Evolutionary conservation across 2,329 filamentous ascomycete genomes (phyloP).

Genomic region (Colletotrichum sp.): DNA sequence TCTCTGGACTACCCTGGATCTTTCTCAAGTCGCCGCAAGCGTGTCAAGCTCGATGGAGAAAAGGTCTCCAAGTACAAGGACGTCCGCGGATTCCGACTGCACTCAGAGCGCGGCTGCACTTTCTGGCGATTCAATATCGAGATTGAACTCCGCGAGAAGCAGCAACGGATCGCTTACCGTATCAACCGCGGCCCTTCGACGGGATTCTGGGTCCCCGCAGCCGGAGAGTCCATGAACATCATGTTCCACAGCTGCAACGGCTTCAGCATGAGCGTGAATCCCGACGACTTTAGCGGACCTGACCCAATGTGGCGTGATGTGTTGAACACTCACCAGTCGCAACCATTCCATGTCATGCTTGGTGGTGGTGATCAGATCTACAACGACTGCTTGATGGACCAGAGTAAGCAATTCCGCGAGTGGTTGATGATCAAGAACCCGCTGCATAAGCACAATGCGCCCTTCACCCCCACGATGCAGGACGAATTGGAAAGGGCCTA

Average conservation of each 20-base stretch:
- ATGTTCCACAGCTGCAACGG: slow-evolving; percentile 99
- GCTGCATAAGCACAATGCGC: slow-evolving; percentile 76
- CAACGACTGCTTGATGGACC: slow-evolving; percentile 81
- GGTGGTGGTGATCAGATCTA: slow-evolving; percentile 98
- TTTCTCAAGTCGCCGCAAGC: slow-evolving; percentile 58
- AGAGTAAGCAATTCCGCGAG: slow-evolving; percentile 78
- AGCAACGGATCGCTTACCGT: slow-evolving; percentile 91
- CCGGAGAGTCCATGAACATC: slow-evolving; percentile 90
- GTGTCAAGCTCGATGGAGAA: slow-evolving; percentile 74
- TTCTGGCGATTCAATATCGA: slow-evolving; percentile 99
- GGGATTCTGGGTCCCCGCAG: slow-evolving; percentile 93
- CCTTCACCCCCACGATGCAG: slow-evolving; percentile 83
- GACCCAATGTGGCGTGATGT: slow-evolving; percentile 98
- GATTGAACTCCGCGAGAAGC: slow-evolving; percentile 78
- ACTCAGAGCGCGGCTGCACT: slow-evolving; percentile 84
- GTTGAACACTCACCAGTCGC: slow-evolving; percentile 86
- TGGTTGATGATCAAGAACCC: slow-evolving; percentile 87
- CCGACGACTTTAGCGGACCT: slow-evolving; percentile 84
- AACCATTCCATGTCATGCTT: slow-evolving; percentile 97
- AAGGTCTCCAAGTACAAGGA: slow-evolving; percentile 82
- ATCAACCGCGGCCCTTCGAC: slow-evolving; percentile 91
- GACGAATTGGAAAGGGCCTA: slow-evolving; percentile 90
- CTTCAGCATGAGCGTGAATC: slow-evolving; percentile 81
- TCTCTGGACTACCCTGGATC: slow-evolving; percentile 55
- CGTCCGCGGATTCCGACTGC: slow-evolving; percentile 80